Evolutionary conservation across 106 monocot genomes (phyloP).

Genomic region (Dioscorea dumetorum): DNA sequence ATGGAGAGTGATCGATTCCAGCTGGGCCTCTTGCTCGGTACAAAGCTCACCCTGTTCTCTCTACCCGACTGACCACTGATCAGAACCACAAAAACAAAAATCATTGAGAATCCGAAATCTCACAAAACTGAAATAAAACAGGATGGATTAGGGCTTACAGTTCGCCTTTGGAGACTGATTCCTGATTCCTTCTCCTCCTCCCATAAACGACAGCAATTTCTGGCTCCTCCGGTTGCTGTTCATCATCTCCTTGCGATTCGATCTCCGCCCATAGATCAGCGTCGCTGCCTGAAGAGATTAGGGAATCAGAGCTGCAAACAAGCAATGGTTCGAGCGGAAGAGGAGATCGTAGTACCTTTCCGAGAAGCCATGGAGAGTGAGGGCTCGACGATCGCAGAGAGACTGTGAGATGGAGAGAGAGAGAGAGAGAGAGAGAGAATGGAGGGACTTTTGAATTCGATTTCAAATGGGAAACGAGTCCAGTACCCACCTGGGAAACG

Average conservation of each 20-base stretch:
- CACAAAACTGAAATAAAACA: not conserved
- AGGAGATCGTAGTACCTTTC: slow-evolving; percentile 7
- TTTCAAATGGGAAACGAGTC: no score
- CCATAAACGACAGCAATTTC: slow-evolving; percentile 35
- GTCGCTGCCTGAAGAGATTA: slow-evolving; percentile 8
- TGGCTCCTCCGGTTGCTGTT: not conserved
- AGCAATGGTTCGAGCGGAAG: not conserved
- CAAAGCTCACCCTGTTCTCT: slow-evolving; percentile 29
- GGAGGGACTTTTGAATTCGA: no score
- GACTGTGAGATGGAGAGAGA: not conserved
- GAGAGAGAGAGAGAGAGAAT: not conserved
- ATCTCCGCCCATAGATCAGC: slow-evolving; percentile 41
- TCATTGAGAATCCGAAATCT: not conserved
- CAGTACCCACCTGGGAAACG: no score
- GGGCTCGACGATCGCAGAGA: not conserved
- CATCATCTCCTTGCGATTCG: slow-evolving; percentile 11
- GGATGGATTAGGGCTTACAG: not conserved
- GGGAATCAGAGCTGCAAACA: not conserved
- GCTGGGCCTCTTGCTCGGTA: slow-evolving; percentile 43
- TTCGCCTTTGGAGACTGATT: slow-evolving; percentile 9
- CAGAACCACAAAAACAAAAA: not conserved
- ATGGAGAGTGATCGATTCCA: slow-evolving; percentile 81
- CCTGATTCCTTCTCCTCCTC: slow-evolving; percentile 17
- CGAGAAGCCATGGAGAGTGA: slow-evolving; percentile 20
- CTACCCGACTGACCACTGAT: slow-evolving; percentile 13